phyloP scores from a whole-genome alignment of 345 rosid species.

The Moricandia moricandioides region DNA sequence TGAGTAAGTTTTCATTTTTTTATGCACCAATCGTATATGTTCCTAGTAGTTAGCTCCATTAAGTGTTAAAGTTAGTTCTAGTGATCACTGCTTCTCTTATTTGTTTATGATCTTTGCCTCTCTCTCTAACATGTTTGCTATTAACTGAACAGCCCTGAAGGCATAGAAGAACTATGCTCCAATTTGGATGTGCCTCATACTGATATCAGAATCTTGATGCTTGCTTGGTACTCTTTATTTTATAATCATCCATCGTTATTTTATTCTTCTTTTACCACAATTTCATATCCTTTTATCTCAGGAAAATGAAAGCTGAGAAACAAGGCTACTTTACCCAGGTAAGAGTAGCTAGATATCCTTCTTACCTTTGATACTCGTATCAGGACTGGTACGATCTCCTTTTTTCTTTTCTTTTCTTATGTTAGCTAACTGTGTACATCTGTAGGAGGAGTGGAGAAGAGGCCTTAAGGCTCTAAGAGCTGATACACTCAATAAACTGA shows the following conservation, averaged over 20 bases:
- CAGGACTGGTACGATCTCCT: neutral
- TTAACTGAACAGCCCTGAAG: slow-evolving; percentile 78
- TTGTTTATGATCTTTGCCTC: neutral
- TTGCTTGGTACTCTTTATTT: slow-evolving; percentile 69
- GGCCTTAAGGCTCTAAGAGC: slow-evolving; percentile 72
- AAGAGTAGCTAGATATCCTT: neutral
- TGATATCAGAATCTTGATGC: slow-evolving; percentile 93
- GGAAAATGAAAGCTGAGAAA: slow-evolving; percentile 98
- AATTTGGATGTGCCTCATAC: slow-evolving; percentile 86
- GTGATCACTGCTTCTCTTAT: neutral
- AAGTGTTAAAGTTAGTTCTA: neutral
- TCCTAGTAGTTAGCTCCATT: neutral
- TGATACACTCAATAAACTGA: slow-evolving; percentile 63
- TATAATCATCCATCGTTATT: neutral
- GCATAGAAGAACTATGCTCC: slow-evolving; percentile 82
- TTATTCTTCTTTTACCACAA: neutral
- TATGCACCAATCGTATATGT: too few species aligned
- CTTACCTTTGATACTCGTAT: neutral
- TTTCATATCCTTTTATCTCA: slow-evolving; percentile 30
- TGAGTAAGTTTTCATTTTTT: slow-evolving; percentile 58
- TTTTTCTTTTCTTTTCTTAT: neutral
- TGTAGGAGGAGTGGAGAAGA: slow-evolving; percentile 87
- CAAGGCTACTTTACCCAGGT: slow-evolving; percentile 88
- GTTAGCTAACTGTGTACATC: slow-evolving; percentile 4
- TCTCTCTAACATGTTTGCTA: neutral